Conservation (phyloP, 202 grass and related monocot genomes). For the Panicum hallii region DNA sequence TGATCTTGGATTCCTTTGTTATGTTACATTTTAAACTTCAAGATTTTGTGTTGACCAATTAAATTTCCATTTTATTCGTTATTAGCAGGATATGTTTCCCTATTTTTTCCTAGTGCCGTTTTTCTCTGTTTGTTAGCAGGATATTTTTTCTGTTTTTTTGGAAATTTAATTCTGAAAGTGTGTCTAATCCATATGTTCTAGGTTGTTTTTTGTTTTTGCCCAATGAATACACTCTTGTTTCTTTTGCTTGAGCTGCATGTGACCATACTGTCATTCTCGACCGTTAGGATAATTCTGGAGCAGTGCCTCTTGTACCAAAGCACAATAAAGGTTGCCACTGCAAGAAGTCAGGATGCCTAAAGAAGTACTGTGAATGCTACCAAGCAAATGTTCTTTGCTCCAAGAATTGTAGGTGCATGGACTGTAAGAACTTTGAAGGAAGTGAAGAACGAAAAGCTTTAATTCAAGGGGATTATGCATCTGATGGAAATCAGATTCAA, state of each 20-base stretch:
- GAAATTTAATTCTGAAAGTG: background rate
- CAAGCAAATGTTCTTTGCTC: slow-evolving; percentile 85
- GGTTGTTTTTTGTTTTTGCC: background rate
- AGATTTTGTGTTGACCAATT: background rate
- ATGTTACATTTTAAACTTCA: background rate
- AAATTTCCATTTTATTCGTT: background rate
- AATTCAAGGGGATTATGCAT: slow-evolving; percentile 60
- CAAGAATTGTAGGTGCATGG: slow-evolving; percentile 77
- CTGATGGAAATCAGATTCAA: slow-evolving; percentile 57
- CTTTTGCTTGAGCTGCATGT: slow-evolving; percentile 25
- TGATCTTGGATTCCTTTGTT: background rate
- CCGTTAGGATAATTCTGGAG: slow-evolving; percentile 67
- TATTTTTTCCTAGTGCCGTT: background rate
- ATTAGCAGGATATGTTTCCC: background rate
- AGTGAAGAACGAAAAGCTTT: slow-evolving; percentile 63
- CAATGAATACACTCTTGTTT: slow-evolving; percentile 8
- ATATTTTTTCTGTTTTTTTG: background rate
- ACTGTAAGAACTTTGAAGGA: slow-evolving; percentile 80
- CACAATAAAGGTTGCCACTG: slow-evolving; percentile 87
- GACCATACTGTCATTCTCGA: slow-evolving; percentile 36
- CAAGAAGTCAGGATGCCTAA: slow-evolving; percentile 81
- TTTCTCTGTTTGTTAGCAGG: background rate
- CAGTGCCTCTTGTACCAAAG: slow-evolving; percentile 58
- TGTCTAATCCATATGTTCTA: background rate
- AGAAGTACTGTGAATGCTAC: slow-evolving; percentile 86